Conservation (phyloP, 2,329 filamentous ascomycete genomes). For the Xylariales sp. region DNA sequence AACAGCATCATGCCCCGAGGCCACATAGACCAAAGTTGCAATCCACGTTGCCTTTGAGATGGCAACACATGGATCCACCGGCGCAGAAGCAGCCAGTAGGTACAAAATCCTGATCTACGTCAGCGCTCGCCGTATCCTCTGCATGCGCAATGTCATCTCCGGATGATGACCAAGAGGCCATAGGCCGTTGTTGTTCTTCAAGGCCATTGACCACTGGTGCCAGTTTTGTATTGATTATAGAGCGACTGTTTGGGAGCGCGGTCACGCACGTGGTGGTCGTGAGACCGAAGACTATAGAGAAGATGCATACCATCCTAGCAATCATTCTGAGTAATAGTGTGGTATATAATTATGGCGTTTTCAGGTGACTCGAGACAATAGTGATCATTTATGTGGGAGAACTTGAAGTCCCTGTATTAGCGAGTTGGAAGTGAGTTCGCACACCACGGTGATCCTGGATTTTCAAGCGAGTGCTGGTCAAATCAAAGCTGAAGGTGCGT, state of each 20-base stretch:
- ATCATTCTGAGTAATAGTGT: too few species aligned
- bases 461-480: too few species aligned
- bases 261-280: neutral
- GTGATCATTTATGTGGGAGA: too few species aligned
- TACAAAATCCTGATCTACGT: neutral
- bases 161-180: neutral
- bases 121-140: neutral
- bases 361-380: too few species aligned
- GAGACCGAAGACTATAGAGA: neutral
- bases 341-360: too few species aligned
- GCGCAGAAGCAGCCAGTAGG: conserved; percentile 23
- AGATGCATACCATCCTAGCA: too few species aligned
- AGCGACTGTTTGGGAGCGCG: neutral
- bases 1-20: conserved; percentile 18
- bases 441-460: too few species aligned
- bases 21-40: conserved; percentile 27
- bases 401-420: too few species aligned
- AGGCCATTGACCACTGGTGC: neutral
- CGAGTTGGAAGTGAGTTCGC: too few species aligned
- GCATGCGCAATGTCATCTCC: neutral
- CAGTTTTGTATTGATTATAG: neutral
- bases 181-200: neutral
- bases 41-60: conserved; percentile 14
- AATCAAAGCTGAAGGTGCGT: too few species aligned
- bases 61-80: conserved; percentile 24